Base-by-base conservation (phyloP, 768 basidiomycete genomes). In the Rhizopogon vulgaris region DNA sequence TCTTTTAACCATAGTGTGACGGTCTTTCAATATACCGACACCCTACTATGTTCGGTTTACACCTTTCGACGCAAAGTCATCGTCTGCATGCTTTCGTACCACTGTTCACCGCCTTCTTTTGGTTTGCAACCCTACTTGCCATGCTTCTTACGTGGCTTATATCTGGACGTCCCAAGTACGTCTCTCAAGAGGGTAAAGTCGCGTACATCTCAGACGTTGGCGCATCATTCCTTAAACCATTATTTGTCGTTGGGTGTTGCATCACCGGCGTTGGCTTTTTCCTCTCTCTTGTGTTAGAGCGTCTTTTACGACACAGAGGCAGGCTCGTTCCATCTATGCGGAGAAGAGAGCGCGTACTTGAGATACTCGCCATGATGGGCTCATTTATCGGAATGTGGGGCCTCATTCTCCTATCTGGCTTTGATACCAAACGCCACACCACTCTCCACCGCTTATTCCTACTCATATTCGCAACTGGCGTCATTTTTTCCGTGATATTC, bases 191-290 rank as follows among this genome's bases (percentile, higher is more conserved):
- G 36, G 76, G 77, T 18, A 65, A 66, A 1, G 79, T 88, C 48
- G 79, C 82, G n/a, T 88, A 85, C 65, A 88, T 90, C 43, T 87
- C 85, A 38, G 87, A 90, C 59, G 68, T 90, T 34, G 87, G 84
- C n/a, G 87, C 89, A 17, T 77, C 76, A 56, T 72, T 76, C 48
- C 70, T 90, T 40, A 90, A 90, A 62, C 88, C 89, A 3, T 74
- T 90, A 36, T 91, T 91, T 60, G 71, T 90, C 46, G 71, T 75
- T 14, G 83, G 82, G 6, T 84, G 82, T 58, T 69, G 72, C 37
- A 76, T 88, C 52, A 87, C 88, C 2, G 82, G 77, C 6, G 66
- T 78, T 3, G 71, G 75, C 0, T 87, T 90, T 65, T 69, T 85
- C 58, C 67, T 83, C 43, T 78, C 80, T 7, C 74, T 90, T 25